Evolutionary conservation across 2,329 filamentous ascomycete species (phyloP), one percentile per base, ranked within the genome.

Genomic region (Nothomitra cinnamomea): DNA sequence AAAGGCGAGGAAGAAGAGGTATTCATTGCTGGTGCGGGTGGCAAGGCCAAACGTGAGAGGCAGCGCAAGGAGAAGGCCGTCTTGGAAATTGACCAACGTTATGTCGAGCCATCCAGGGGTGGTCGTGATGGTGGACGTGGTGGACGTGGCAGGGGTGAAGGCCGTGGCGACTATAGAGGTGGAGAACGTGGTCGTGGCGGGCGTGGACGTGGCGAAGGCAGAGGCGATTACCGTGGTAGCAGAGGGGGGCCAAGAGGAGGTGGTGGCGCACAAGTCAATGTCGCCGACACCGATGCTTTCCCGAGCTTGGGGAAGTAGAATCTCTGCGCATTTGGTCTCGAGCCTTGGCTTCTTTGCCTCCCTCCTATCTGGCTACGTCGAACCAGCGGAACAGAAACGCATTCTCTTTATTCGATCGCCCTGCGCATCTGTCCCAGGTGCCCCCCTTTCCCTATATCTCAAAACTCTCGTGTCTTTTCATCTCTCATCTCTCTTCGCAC

Each of bases 41-140:
- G 83, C 72, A 95, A 95, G 83, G 70, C 80, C 68, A 73, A 72
- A 67, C 85, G 86, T 66, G 81, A 90, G 75, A 87, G 87, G 67
- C 84, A 90, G 76, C 84, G 85, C 74, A 92, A 92, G 80, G 79
- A 85, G 73, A 95, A 95, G 83, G 80, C 86, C 70, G 71, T 85
- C 67, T 69, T 96, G 63, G 87, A 94, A 65, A 86, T 95, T 60
- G 89, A 95, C 70, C 80, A 88, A 73, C 79, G 85, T 66, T 87
- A 78, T 68, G 76, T 86, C 62, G 85, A 90, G 73, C 75, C 78
- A 56, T 76, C 81, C 61, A 73, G 75, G 62, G 67, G 70, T 55
- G 69, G 75, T 60, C 63, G 70, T 61, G 70, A 75, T 53, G 72
- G 71, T 57, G 76, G 72, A 56, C 66, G 67, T 58, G 67, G 72